Percentiles rank a stretch among this genome's conserved stretches.
Conservation (phyloP, 768 basidiomycete species). For the Termitomyces titanicus region DNA sequence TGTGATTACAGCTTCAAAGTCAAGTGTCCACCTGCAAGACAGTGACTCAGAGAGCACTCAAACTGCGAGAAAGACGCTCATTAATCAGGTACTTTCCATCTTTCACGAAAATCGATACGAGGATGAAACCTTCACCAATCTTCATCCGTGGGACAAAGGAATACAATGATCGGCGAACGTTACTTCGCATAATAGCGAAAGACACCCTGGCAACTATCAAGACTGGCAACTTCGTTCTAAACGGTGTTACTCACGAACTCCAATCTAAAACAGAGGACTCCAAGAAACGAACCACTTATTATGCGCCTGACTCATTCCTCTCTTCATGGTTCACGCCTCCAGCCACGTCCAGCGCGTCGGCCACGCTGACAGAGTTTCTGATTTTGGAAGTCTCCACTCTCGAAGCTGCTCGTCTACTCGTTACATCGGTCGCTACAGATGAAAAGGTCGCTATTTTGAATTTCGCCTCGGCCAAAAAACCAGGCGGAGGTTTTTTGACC, state of each 20-base stretch:
- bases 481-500: conserved; percentile 71
- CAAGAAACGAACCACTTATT: conserved; percentile 47
- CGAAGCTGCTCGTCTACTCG: conserved; percentile 48
- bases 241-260: conserved; percentile 28
- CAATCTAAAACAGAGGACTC: conserved; percentile 20
- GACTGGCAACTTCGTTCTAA: conserved; percentile 32
- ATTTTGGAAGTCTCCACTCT: conserved; percentile 63
- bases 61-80: too few species aligned
- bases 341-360: conserved; percentile 38
- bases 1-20: too few species aligned
- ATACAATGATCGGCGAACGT: conserved; percentile 23
- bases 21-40: too few species aligned
- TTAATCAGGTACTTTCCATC: too few species aligned
- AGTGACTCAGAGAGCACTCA: too few species aligned
- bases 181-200: conserved; percentile 42
- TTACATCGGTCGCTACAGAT: conserved; percentile 16
- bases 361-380: conserved; percentile 31
- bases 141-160: conserved; percentile 8
- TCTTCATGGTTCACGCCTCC: conserved; percentile 42
- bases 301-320: conserved; percentile 43
- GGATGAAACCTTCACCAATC: neutral
- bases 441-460: conserved; percentile 61
- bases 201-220: conserved; percentile 47
- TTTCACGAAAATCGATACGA: too few species aligned
- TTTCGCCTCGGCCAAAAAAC: conserved; percentile 73